These are phyloP conservation scores for Falciphora oryzae DNA, from an alignment of 2,329 filamentous ascomycete genomes.

Conservation along the genomic window DNA sequence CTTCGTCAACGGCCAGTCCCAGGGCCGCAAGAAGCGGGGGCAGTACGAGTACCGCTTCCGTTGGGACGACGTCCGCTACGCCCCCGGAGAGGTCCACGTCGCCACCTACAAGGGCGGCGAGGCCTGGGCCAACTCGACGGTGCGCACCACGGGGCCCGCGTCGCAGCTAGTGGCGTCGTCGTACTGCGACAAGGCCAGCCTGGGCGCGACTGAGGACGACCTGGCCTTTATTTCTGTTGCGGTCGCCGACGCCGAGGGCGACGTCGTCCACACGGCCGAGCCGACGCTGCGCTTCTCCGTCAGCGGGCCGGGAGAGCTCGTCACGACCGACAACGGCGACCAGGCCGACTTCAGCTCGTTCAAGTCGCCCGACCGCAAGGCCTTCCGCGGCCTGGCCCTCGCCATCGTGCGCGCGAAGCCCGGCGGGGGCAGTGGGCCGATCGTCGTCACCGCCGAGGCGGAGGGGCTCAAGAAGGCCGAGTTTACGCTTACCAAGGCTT, in stretches of 20 bases:
- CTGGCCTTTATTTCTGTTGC: constrained; percentile 39
- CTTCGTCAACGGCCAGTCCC: constrained; percentile 44
- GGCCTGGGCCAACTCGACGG: constrained; percentile 38
- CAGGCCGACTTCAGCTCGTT: constrained; percentile 38
- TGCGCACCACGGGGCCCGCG: constrained; percentile 35
- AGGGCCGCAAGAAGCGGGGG: constrained; percentile 32
- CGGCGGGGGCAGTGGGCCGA: constrained; percentile 17
- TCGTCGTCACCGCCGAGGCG: constrained; percentile 16
- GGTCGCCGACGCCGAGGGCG: constrained; percentile 37
- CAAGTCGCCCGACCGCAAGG: constrained; percentile 31
- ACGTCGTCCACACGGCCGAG: constrained; percentile 36
- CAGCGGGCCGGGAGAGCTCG: constrained; percentile 36
- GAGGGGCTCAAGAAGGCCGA: constrained; percentile 12
- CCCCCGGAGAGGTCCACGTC: constrained; percentile 40
- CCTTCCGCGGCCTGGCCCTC: constrained; percentile 35
- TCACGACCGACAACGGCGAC: constrained; percentile 47
- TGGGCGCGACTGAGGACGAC: constrained; percentile 33
- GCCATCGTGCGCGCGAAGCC: constrained; percentile 30
- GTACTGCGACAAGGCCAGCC: constrained; percentile 29
- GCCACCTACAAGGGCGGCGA: constrained; percentile 41
- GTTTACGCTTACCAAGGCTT: constrained; percentile 9
- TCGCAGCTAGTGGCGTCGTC: constrained; percentile 31
- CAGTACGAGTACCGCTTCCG: constrained; percentile 41
- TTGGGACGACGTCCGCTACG: constrained; percentile 45
- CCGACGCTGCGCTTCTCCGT: constrained; percentile 38